Evolutionary conservation across 257 asterid genomes (phyloP).

Genomic region (Handroanthus guayacan): DNA sequence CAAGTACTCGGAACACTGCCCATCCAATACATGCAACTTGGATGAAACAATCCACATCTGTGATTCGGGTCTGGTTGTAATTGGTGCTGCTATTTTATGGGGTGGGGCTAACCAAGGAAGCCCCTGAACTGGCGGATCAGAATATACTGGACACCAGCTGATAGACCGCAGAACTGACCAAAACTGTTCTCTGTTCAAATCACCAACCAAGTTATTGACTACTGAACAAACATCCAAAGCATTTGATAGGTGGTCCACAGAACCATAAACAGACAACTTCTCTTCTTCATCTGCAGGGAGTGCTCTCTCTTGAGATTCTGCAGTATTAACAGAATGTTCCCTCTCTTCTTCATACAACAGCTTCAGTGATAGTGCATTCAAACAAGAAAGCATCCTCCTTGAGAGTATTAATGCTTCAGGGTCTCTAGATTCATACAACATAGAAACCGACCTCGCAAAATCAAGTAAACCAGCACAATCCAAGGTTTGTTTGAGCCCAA

Average conservation of each 20-base stretch:
- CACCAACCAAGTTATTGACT: slow-evolving; percentile 62
- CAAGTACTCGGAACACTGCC: slow-evolving; percentile 72
- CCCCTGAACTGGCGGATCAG: slow-evolving; percentile 69
- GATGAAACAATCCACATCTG: slow-evolving; percentile 93
- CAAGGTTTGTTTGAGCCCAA: slow-evolving; percentile 82
- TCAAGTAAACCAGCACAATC: slow-evolving; percentile 77
- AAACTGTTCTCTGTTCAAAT: slow-evolving; percentile 64
- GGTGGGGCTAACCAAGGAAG: slow-evolving; percentile 79
- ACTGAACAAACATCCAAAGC: slow-evolving; percentile 48
- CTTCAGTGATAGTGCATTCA: slow-evolving; percentile 62
- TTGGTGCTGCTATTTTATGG: slow-evolving; percentile 67
- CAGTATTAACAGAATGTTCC: slow-evolving; percentile 43
- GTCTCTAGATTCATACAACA: slow-evolving; percentile 59
- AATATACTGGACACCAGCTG: slow-evolving; percentile 89
- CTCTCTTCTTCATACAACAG: slow-evolving; percentile 53
- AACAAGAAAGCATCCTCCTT: slow-evolving; percentile 75
- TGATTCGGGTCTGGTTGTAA: slow-evolving; percentile 74
- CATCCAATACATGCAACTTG: slow-evolving; percentile 74
- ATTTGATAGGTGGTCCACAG: slow-evolving; percentile 48
- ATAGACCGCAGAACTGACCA: slow-evolving; percentile 73
- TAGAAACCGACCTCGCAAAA: slow-evolving; percentile 84
- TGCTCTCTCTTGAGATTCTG: slow-evolving; percentile 48
- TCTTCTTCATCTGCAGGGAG: slow-evolving; percentile 51
- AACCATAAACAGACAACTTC: slow-evolving; percentile 41
- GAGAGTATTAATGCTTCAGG: slow-evolving; percentile 57